Evolutionary conservation across 257 asterid genomes (phyloP), one percentile per base, ranked within the genome.

Genomic region (Nicotiana undulata): DNA sequence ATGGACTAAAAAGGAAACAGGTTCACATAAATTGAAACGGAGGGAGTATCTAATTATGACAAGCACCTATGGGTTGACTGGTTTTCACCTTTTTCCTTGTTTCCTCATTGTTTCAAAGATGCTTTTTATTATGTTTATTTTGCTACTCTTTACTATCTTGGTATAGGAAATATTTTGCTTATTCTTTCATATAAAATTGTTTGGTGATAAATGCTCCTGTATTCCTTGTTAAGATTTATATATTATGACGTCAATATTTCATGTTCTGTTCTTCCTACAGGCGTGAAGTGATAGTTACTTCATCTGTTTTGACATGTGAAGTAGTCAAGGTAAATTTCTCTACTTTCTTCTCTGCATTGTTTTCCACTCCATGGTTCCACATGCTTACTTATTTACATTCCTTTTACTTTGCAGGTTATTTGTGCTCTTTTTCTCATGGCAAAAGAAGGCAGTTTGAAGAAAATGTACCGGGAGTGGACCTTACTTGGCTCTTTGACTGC

Each of bases 281-380:
- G 78, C 92, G 89, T 37, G 94, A 96, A 85, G 99, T 96, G 83
- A 90, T 92, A 49, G 98, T 96, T 75, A 94, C 99, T 83, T 85
- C 98, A 70, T 92, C 93, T 83, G 99, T 96, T 86, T 82, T 93
- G 88, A 80, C 93, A 60, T 96, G 98, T 83, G 99, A 96, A 85
- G 49, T 90, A 59, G 96, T 91, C 20, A 96, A 96, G 98, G 99
- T 94, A 89, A 85, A 53, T 81, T 49, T 63, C 80, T 59, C 28
- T 76, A 68, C 40, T n/a, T 64, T 59, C 28, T 68, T 63, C 68
- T 78, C 28, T 58, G 66, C 28, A 22, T 26, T 24, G 28, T 22
- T 53, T 66, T 22, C 15, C 22, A 29, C 18, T 82, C 67, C 61
- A 37, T 70, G 63, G 34, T 65, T 59, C 28, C 63, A 13, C 75